Conservation (phyloP, 257 asterid species). For the Solanum virginianum region DNA sequence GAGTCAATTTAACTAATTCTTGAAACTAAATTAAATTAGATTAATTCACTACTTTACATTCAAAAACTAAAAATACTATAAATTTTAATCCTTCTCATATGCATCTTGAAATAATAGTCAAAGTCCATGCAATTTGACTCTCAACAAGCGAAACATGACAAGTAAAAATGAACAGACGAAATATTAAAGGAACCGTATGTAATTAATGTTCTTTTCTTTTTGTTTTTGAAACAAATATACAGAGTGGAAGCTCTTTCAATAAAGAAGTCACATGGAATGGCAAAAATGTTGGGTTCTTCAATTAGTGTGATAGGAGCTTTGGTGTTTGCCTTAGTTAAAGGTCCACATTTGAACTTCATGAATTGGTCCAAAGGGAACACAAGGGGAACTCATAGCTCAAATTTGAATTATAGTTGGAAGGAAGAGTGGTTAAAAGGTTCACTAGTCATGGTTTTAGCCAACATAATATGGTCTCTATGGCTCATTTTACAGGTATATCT, state of each 20-base stretch:
- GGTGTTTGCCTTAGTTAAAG: conserved; percentile 54
- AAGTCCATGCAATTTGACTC: neutral
- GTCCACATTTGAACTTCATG: conserved; percentile 31
- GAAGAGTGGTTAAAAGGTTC: conserved; percentile 42
- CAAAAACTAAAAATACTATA: neutral
- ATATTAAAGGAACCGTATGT: neutral
- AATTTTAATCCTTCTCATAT: no score
- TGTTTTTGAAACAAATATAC: neutral
- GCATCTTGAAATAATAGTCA: neutral
- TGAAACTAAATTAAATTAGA: neutral
- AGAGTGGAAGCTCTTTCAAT: conserved; percentile 44
- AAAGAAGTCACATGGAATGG: conserved; percentile 21
- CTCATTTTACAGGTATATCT: conserved; percentile 46
- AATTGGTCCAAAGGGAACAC: conserved; percentile 2
- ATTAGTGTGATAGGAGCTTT: conserved; percentile 42
- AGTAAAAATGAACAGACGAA: neutral
- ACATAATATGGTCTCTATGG: conserved; percentile 47
- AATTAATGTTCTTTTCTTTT: neutral
- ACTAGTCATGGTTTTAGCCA: conserved; percentile 41
- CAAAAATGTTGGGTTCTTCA: conserved; percentile 32
- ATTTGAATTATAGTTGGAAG: neutral
- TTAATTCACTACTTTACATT: neutral
- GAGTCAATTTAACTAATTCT: neutral
- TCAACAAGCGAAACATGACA: neutral
- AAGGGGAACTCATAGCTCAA: neutral